These are phyloP conservation scores for Zygotorulaspora danielsina DNA, from an alignment of 805 yeast genomes.

Conservation along the genomic window DNA sequence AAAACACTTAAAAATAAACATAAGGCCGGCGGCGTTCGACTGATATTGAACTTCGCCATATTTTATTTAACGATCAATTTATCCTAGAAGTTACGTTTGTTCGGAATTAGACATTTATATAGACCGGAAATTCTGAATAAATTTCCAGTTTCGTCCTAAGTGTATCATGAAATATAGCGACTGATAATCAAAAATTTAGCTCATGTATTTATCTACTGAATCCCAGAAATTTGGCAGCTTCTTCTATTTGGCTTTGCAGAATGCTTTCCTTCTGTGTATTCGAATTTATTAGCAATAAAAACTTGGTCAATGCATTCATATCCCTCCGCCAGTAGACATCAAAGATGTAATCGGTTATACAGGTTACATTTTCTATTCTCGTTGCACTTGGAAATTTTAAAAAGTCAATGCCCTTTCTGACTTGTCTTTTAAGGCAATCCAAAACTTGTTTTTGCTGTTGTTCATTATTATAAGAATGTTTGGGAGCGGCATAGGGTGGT, in stretches of 20 bases:
- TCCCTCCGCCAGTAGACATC: conserved; percentile 38
- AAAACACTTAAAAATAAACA: too few species aligned
- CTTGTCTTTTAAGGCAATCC: conserved; percentile 28
- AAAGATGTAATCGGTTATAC: conserved; percentile 37
- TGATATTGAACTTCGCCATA: too few species aligned
- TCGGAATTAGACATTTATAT: too few species aligned
- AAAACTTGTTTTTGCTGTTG: conserved; percentile 14
- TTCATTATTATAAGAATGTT: neutral
- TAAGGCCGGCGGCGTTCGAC: too few species aligned
- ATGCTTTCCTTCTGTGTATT: conserved; percentile 25
- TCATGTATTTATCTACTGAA: too few species aligned
- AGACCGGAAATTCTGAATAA: too few species aligned
- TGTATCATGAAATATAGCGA: too few species aligned
- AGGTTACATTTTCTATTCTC: conserved; percentile 31
- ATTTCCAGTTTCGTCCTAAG: too few species aligned
- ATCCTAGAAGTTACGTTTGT: too few species aligned
- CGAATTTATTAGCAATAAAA: conserved; percentile 20
- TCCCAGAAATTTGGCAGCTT: conserved; percentile 27
- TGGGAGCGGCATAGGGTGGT: neutral
- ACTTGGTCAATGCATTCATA: conserved; percentile 18
- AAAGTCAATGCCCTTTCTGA: conserved; percentile 34
- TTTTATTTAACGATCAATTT: too few species aligned
- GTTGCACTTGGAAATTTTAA: conserved; percentile 34
- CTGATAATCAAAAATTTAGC: too few species aligned
- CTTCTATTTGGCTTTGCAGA: conserved; percentile 28